Evolutionary conservation across 306 rosid species (phyloP).

Genomic region (Fragaria vesca): DNA sequence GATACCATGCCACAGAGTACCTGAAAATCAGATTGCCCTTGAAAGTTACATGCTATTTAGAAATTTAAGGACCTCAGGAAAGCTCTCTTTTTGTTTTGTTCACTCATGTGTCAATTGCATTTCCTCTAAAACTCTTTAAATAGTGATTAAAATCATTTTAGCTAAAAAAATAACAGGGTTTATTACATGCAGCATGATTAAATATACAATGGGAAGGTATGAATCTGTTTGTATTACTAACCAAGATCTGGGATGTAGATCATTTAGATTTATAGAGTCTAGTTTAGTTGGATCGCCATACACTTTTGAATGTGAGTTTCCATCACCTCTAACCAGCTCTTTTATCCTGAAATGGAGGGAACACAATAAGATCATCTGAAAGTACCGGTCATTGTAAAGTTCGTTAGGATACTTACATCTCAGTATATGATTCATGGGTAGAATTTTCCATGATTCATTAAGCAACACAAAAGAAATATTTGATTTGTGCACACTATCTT

Average conservation of each 20-base stretch:
- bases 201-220: background rate
- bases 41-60: conserved; percentile 23
- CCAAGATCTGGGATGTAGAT: conserved; percentile 84
- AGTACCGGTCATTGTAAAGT: background rate
- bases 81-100: background rate
- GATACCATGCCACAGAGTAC: conserved; percentile 96
- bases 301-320: conserved; percentile 34
- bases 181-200: background rate
- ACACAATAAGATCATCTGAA: conserved; percentile 26
- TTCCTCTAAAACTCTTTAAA: conserved; percentile 11
- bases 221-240: conserved; percentile 25
- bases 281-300: conserved; percentile 68
- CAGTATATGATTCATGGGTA: background rate
- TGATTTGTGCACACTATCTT: background rate
- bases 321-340: conserved; percentile 53
- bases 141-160: conserved; percentile 3
- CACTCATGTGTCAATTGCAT: conserved; percentile 13
- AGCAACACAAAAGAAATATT: background rate
- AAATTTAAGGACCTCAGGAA: background rate
- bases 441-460: background rate
- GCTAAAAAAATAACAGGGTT: background rate
- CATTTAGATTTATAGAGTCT: conserved; percentile 51
- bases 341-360: conserved; percentile 53
- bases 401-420: background rate
- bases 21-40: conserved; percentile 45